Base-by-base conservation (phyloP, 2,329 filamentous ascomycete genomes). In the Hypoxylon sp. region DNA sequence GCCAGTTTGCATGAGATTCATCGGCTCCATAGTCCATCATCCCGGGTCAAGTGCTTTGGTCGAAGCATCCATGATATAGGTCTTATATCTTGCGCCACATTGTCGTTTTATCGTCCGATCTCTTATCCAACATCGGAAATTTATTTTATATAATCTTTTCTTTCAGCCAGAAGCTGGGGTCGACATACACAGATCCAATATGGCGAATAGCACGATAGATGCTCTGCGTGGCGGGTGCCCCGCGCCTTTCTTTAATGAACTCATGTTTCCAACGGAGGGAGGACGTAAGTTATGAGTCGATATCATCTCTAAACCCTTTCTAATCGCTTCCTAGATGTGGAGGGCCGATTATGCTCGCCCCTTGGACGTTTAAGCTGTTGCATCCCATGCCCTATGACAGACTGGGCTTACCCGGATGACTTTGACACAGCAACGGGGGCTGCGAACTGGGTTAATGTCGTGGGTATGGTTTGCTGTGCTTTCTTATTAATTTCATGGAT, bases 381-480 rank as follows among this genome's bases (percentile, higher is more conserved):
- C 79, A 81, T 99, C 64, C 96, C 96, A 68, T 99, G 96, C 79
- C 96, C 96, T 33, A 85, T 93, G 76, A 92, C 92, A 10, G 89
- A 95, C 64, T 98, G 92, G 91, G 82, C 88, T 25, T 90, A 91
- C 71, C 85, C 88, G 11, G 85, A 89, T 71, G 86, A 82, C 75
- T 91, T 92, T 78, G 70, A 81, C 17, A 83, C 83, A 1, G 77
- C 93, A 74, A 90, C 90, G 22, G 80, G 84, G 53, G 88, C 88
- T 13, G 90, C 93, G n/a, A 92, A 94, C 80, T 97, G 93, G 90
- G 84, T 98, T 63, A 94, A 93, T 70, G 89, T 97, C 14, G 88
- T 86, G 8, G 90, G 93, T 61, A 86, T 94, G 46, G 81, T 91
- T 53, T 89, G 92, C 74, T 91, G 92, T 68, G 76, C 90, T 14